These are phyloP conservation scores for Neolentinus lepideus DNA, from an alignment of 1,284 basidiomycete species.

Conservation along the genomic window DNA sequence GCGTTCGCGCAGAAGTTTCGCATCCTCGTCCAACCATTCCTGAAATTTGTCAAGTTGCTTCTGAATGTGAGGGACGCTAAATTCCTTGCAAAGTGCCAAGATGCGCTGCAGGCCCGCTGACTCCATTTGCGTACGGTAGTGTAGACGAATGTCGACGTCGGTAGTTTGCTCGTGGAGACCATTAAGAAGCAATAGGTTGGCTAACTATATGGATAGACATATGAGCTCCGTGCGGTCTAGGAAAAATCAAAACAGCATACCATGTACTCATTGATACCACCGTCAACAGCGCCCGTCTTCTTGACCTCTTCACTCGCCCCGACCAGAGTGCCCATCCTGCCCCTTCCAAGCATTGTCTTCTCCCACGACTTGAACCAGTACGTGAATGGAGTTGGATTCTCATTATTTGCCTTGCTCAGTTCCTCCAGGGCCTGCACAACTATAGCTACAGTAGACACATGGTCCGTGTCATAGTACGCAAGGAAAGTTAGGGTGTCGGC, in stretches of 20 bases:
- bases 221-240: slow-evolving; percentile 11
- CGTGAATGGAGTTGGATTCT: slow-evolving; percentile 58
- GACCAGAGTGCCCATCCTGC: slow-evolving; percentile 93
- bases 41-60: slow-evolving; percentile 66
- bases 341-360: slow-evolving; percentile 72
- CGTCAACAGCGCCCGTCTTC: slow-evolving; percentile 50
- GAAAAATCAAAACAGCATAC: slow-evolving; percentile 36
- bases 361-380: slow-evolving; percentile 91
- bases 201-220: slow-evolving; percentile 34
- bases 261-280: slow-evolving; percentile 76
- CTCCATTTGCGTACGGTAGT: slow-evolving; percentile 87
- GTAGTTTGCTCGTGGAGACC: slow-evolving; percentile 57
- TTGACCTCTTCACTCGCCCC: slow-evolving; percentile 90
- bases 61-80: slow-evolving; percentile 61
- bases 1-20: slow-evolving; percentile 69
- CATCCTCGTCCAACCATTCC: slow-evolving; percentile 70
- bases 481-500: slow-evolving; percentile 71
- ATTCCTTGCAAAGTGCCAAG: slow-evolving; percentile 63
- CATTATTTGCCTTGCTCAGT: slow-evolving; percentile 61
- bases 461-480: slow-evolving; percentile 53
- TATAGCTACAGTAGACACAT: slow-evolving; percentile 40
- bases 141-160: slow-evolving; percentile 78
- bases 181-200: slow-evolving; percentile 68
- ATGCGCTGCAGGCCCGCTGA: slow-evolving; percentile 76
- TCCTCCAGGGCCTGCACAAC: slow-evolving; percentile 60